Percentiles rank a stretch among this genome's conserved stretches.
Evolutionary conservation across 352 stramenopile genomes (phyloP).

Genomic region (Phytophthora tubulina): DNA sequence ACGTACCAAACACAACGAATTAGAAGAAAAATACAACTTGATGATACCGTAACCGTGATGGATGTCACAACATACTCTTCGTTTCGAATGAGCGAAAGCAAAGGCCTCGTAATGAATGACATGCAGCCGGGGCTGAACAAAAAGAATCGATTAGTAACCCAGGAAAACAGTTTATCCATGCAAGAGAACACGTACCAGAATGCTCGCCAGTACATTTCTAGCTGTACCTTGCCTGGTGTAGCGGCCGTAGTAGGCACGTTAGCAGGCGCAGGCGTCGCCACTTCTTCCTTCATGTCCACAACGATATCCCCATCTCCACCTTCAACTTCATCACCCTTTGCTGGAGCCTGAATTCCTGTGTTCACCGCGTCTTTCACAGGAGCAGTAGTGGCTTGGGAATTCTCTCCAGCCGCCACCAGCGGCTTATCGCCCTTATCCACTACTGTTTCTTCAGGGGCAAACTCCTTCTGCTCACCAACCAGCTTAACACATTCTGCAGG

Average conservation of each 20-base stretch:
- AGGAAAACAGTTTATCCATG: neutral
- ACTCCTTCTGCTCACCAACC: constrained; percentile 62
- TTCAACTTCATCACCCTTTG: constrained; percentile 27
- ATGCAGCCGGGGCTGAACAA: constrained; percentile 69
- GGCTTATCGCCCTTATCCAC: constrained; percentile 26
- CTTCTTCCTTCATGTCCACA: constrained; percentile 52
- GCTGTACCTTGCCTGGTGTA: constrained; percentile 55
- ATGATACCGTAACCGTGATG: neutral
- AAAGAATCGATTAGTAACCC: constrained; percentile 4
- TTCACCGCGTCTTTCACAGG: constrained; percentile 15
- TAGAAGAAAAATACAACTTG: constrained; percentile 17
- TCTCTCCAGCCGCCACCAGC: constrained; percentile 27
- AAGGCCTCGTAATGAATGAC: constrained; percentile 71
- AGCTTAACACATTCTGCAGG: constrained; percentile 64
- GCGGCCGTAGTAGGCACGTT: constrained; percentile 8
- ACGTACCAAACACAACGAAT: constrained; percentile 3
- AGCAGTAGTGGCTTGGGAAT: constrained; percentile 5
- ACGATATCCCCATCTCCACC: constrained; percentile 41
- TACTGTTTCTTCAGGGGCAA: constrained; percentile 49
- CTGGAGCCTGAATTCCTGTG: constrained; percentile 16
- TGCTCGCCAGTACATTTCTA: constrained; percentile 85
- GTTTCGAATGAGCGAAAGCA: constrained; percentile 72
- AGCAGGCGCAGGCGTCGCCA: constrained; percentile 25
- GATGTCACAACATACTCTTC: constrained; percentile 49
- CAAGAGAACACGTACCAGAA: constrained; percentile 66